phyloP scores from a whole-genome alignment of 768 basidiomycete genomes.

The Kwoniella pini region DNA sequence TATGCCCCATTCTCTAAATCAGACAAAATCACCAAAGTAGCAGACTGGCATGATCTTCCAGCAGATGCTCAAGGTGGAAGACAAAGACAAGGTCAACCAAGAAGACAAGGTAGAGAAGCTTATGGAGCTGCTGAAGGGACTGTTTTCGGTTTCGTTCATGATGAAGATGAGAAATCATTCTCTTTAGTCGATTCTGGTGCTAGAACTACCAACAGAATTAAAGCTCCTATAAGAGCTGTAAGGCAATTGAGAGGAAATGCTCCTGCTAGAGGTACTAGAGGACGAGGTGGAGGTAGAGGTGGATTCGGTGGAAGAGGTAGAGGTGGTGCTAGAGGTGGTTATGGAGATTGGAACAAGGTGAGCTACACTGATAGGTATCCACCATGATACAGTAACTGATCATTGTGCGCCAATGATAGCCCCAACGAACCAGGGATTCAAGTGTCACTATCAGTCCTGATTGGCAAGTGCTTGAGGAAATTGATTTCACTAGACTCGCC shows the following conservation, averaged over 20 bases:
- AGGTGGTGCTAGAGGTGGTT: conserved; percentile 52
- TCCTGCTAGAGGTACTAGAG: conserved; percentile 57
- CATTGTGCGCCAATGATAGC: conserved; percentile 13
- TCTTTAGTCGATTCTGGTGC: conserved; percentile 84
- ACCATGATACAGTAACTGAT: too few species aligned
- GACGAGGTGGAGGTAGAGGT: conserved; percentile 32
- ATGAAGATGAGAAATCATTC: conserved; percentile 96
- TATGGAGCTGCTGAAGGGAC: conserved; percentile 77
- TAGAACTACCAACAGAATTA: conserved; percentile 24
- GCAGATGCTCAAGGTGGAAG: conserved; percentile 21
- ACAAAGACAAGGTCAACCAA: conserved; percentile 5
- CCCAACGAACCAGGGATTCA: conserved; percentile 85
- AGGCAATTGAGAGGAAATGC: conserved; percentile 34
- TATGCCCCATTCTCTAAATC: conserved; percentile 99
- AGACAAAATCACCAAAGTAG: conserved; percentile 95
- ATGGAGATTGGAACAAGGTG: conserved; percentile 90
- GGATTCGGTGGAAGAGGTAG: conserved; percentile 36
- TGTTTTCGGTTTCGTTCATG: conserved; percentile 95
- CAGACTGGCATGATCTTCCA: conserved; percentile 70
- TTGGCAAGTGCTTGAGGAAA: conserved; percentile 96
- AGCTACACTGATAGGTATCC: conserved; percentile 26
- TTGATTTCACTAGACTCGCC: conserved; percentile 87
- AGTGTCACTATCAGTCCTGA: conserved; percentile 88
- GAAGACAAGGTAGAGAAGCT: conserved; percentile 63
- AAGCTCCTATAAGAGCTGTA: conserved; percentile 23